Conservation (phyloP, 106 monocot genomes). For the Allium fistulosum region DNA sequence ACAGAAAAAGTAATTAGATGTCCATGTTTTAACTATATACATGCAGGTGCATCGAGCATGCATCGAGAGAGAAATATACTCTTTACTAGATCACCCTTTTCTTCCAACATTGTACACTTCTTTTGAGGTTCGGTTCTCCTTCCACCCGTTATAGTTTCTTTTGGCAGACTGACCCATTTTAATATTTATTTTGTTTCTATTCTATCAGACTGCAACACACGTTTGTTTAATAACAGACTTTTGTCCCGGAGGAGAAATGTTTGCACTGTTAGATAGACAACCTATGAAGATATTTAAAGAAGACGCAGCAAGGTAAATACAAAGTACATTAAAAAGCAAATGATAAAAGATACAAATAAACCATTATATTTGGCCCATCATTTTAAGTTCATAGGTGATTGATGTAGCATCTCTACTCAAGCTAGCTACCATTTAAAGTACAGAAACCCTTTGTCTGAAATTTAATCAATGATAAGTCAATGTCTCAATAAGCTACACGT, state of each 20-base stretch:
- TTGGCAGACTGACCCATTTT: too few relatives aligned
- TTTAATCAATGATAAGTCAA: too few relatives aligned
- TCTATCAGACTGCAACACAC: conserved; percentile 69
- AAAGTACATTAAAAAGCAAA: too few relatives aligned
- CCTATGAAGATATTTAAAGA: conserved; percentile 94
- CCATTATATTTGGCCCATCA: neutral
- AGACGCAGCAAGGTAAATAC: conserved; percentile 69
- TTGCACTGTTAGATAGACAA: conserved; percentile 88
- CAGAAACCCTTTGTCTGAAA: too few relatives aligned
- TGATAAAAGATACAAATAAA: too few relatives aligned
- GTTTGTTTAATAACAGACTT: conserved; percentile 99
- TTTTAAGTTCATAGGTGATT: neutral
- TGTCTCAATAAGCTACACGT: too few relatives aligned
- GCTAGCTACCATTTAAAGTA: too few relatives aligned
- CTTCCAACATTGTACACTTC: conserved; percentile 92
- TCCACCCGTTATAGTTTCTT: neutral
- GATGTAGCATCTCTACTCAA: too few relatives aligned
- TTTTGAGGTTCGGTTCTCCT: conserved; percentile 57
- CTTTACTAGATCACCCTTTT: conserved; percentile 90
- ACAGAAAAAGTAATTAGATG: too few relatives aligned
- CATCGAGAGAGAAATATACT: conserved; percentile 82
- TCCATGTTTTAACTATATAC: neutral
- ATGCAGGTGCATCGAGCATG: conserved; percentile 90
- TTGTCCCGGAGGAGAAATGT: conserved; percentile 85
- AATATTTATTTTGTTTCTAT: conserved; percentile 16